Percentiles rank a stretch among this genome's conserved stretches.
These are phyloP conservation scores for Fusarium agapanthi DNA, from an alignment of 2,329 filamentous ascomycete genomes.

Conservation along the genomic window DNA sequence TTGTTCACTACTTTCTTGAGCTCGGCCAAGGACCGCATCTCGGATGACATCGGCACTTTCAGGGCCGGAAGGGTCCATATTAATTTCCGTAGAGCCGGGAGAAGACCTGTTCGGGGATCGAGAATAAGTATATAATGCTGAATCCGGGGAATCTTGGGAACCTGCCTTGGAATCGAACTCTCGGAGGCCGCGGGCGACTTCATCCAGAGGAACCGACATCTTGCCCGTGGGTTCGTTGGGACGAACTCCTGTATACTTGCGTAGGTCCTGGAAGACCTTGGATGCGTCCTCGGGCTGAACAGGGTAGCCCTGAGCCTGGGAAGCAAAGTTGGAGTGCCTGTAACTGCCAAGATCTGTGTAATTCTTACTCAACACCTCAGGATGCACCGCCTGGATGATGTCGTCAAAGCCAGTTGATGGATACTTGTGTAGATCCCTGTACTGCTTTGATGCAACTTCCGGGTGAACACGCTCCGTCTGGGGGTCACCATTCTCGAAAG, in stretches of 20 bases:
- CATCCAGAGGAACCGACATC: slow-evolving; percentile 42
- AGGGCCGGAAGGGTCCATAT: slow-evolving; percentile 29
- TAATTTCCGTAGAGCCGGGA: slow-evolving; percentile 29
- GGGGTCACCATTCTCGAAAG: slow-evolving; percentile 39
- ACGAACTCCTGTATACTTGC: slow-evolving; percentile 50
- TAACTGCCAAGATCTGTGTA: slow-evolving; percentile 56
- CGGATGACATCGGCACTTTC: slow-evolving; percentile 47
- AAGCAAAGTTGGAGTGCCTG: slow-evolving; percentile 43
- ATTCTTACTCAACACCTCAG: slow-evolving; percentile 50
- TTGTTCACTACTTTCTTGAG: slow-evolving; percentile 31
- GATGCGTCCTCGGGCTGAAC: slow-evolving; percentile 48
- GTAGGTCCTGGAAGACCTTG: slow-evolving; percentile 53
- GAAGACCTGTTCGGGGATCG: slow-evolving; percentile 31
- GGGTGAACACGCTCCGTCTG: slow-evolving; percentile 39
- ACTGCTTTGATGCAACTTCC: slow-evolving; percentile 46
- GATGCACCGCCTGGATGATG: slow-evolving; percentile 40
- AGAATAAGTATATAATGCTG: slow-evolving; percentile 41
- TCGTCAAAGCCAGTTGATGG: slow-evolving; percentile 45
- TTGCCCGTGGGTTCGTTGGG: slow-evolving; percentile 49
- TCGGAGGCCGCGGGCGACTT: slow-evolving; percentile 47
- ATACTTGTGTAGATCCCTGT: slow-evolving; percentile 47
- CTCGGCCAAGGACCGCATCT: slow-evolving; percentile 44
- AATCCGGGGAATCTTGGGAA: slow-evolving; percentile 35
- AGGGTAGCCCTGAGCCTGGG: slow-evolving; percentile 39
- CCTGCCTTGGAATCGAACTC: slow-evolving; percentile 51